Conservation (phyloP, 225 moss, liverwort and hornwort genomes). For the Anthoceros angustus region DNA sequence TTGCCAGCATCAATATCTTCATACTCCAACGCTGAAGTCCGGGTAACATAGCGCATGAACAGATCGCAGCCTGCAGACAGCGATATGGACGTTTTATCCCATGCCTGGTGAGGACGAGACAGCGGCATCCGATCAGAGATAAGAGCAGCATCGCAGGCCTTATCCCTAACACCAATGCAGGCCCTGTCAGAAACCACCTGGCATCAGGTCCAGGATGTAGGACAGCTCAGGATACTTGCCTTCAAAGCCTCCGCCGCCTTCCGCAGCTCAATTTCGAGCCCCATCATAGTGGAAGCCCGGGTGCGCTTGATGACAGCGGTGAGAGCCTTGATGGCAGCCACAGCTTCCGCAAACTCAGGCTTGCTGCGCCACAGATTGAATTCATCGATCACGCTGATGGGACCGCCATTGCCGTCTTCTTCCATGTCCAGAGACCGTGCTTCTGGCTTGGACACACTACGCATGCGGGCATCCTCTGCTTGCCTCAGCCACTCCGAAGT, state of each 20-base stretch:
- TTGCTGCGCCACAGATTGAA: slow-evolving; percentile 52
- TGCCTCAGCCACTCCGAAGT: slow-evolving; percentile 32
- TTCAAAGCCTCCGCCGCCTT: slow-evolving; percentile 50
- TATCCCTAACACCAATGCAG: slow-evolving; percentile 18
- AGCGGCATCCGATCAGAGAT: neutral
- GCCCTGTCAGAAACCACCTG: slow-evolving; percentile 12
- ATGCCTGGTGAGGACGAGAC: slow-evolving; percentile 25
- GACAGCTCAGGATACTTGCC: slow-evolving; percentile 14
- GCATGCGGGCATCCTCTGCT: slow-evolving; percentile 55
- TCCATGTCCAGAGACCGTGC: slow-evolving; percentile 9
- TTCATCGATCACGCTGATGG: slow-evolving; percentile 49
- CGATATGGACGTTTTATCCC: slow-evolving; percentile 73
- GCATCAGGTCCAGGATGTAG: neutral
- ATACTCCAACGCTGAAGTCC: slow-evolving; percentile 57
- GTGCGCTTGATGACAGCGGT: slow-evolving; percentile 54
- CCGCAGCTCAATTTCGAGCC: slow-evolving; percentile 66
- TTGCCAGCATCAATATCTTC: slow-evolving; percentile 65
- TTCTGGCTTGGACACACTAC: slow-evolving; percentile 17
- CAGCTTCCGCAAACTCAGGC: slow-evolving; percentile 63
- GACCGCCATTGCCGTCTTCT: slow-evolving; percentile 15
- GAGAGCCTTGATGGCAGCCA: slow-evolving; percentile 57
- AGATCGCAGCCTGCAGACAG: slow-evolving; percentile 85
- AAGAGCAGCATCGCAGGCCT: neutral
- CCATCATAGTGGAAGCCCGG: slow-evolving; percentile 65
- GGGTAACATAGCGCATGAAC: slow-evolving; percentile 79